phyloP scores from a whole-genome alignment of 1,284 basidiomycete genomes.

The Agaricales sp. region DNA sequence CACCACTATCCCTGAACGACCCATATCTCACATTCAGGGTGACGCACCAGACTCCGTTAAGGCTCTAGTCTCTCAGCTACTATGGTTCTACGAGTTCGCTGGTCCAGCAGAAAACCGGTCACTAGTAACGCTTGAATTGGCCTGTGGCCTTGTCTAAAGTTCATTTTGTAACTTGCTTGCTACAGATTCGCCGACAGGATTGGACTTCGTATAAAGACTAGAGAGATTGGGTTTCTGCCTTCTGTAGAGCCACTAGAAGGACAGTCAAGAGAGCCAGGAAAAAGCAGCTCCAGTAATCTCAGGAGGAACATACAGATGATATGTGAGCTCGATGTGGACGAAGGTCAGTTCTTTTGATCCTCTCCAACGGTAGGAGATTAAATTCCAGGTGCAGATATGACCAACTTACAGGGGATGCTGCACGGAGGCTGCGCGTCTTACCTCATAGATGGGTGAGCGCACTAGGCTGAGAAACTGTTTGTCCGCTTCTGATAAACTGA shows the following conservation, averaged over 20 bases:
- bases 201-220: neutral
- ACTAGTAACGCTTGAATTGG: neutral
- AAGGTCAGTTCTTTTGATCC: neutral
- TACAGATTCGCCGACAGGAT: neutral
- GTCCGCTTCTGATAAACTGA: neutral
- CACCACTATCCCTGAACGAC: neutral
- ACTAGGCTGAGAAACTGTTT: too few species aligned
- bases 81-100: conserved; percentile 1
- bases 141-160: neutral
- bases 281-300: neutral
- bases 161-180: neutral
- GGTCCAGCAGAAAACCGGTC: neutral
- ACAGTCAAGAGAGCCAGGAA: neutral
- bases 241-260: neutral
- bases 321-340: neutral
- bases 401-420: neutral
- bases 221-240: neutral
- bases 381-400: neutral
- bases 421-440: neutral
- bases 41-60: neutral
- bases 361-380: neutral
- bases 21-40: neutral
- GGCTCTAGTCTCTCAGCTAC: neutral
- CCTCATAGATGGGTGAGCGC: neutral
- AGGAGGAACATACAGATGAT: neutral